Evolutionary conservation across 352 stramenopile genomes (phyloP).

Genomic region (Phytophthora melonis): DNA sequence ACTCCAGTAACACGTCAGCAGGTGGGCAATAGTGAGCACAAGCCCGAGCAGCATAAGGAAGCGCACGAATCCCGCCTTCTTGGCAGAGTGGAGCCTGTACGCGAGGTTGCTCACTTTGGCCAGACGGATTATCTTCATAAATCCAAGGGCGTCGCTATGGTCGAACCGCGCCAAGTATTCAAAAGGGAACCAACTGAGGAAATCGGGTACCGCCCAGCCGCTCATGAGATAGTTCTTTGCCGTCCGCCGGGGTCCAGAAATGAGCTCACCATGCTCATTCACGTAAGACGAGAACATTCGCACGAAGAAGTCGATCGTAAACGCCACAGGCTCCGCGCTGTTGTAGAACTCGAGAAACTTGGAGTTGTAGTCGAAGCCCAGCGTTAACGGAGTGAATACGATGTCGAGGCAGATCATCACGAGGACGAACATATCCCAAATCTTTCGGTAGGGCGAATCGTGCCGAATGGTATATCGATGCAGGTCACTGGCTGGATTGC

Average conservation of each 20-base stretch:
- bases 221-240: slow-evolving; percentile 62
- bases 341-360: slow-evolving; percentile 44
- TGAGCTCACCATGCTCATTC: slow-evolving; percentile 54
- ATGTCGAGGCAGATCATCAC: slow-evolving; percentile 62
- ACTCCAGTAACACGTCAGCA: slow-evolving; percentile 70
- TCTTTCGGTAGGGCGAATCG: slow-evolving; percentile 45
- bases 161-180: slow-evolving; percentile 40
- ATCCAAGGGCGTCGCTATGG: slow-evolving; percentile 55
- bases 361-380: slow-evolving; percentile 62
- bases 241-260: slow-evolving; percentile 60
- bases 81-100: slow-evolving; percentile 58
- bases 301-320: slow-evolving; percentile 65
- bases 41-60: slow-evolving; percentile 58
- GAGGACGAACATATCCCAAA: slow-evolving; percentile 68
- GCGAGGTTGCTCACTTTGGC: slow-evolving; percentile 74
- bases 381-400: slow-evolving; percentile 58
- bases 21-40: slow-evolving; percentile 63
- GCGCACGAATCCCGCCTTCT: slow-evolving; percentile 67
- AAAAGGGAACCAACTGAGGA: slow-evolving; percentile 77
- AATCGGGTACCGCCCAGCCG: slow-evolving; percentile 62
- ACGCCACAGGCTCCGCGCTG: slow-evolving; percentile 47
- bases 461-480: slow-evolving; percentile 60
- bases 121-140: slow-evolving; percentile 70
- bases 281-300: slow-evolving; percentile 69
- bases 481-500: slow-evolving; percentile 40